phyloP scores from a whole-genome alignment of 306 rosid species.

The Arachis hypogaea region DNA sequence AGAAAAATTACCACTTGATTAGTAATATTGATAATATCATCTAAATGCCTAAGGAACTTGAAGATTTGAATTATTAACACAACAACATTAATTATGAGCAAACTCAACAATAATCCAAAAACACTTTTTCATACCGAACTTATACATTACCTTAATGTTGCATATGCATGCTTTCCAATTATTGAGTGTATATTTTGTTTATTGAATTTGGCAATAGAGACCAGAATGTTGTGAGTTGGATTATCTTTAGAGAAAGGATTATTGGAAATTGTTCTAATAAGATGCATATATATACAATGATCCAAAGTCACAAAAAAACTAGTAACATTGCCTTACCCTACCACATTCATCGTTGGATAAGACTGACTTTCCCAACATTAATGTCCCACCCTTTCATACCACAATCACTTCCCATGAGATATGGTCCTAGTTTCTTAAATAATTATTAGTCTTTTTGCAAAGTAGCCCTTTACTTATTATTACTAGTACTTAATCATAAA shows the following conservation, averaged over 20 bases:
- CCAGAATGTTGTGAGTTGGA: slow-evolving; percentile 10
- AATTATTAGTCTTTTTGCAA: slow-evolving; percentile 22
- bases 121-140: neutral
- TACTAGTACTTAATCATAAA: slow-evolving; percentile 31
- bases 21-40: too few relatives aligned
- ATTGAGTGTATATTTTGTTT: too few relatives aligned
- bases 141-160: neutral
- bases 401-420: slow-evolving; percentile 37
- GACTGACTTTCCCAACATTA: slow-evolving; percentile 19
- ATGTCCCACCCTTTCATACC: slow-evolving; percentile 38
- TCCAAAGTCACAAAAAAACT: neutral
- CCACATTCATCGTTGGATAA: slow-evolving; percentile 37
- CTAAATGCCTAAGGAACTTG: too few relatives aligned
- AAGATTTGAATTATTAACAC: neutral
- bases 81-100: neutral
- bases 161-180: neutral
- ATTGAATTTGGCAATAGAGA: neutral
- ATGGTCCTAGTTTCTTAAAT: slow-evolving; percentile 46
- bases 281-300: slow-evolving; percentile 4
- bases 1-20: too few relatives aligned
- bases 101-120: neutral
- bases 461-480: neutral
- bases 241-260: neutral
- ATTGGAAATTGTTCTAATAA: slow-evolving; percentile 4
- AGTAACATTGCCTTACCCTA: too few relatives aligned